These are phyloP conservation scores for Trichoderma polysporum DNA, from an alignment of 2,329 filamentous ascomycete genomes.

Conservation along the genomic window DNA sequence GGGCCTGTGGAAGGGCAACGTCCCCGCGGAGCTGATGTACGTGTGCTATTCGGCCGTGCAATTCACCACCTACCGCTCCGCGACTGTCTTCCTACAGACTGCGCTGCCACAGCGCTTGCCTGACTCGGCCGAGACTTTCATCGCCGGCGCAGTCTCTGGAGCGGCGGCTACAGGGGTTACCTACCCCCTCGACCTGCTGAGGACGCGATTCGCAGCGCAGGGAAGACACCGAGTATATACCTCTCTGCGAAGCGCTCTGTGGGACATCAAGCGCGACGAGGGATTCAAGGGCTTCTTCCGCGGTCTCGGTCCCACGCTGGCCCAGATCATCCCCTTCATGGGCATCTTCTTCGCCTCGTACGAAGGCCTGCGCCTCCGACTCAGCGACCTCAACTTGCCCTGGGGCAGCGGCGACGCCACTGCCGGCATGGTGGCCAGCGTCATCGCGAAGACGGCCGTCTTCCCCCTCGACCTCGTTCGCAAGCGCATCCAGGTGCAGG, in stretches of 20 bases:
- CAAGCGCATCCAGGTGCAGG: conserved; percentile 93
- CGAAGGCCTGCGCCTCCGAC: conserved; percentile 66
- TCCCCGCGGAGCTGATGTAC: conserved; percentile 93
- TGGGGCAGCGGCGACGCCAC: conserved; percentile 80
- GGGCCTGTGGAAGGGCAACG: conserved; percentile 95
- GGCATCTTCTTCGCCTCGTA: conserved; percentile 92
- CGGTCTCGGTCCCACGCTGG: conserved; percentile 76
- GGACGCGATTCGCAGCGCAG: conserved; percentile 96
- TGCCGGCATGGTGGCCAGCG: conserved; percentile 75
- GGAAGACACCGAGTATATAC: conserved; percentile 76
- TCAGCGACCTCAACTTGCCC: conserved; percentile 57
- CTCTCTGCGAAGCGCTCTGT: conserved; percentile 66
- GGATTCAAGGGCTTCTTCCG: conserved; percentile 82
- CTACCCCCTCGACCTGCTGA: conserved; percentile 89
- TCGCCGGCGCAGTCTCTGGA: conserved; percentile 80
- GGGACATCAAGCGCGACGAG: conserved; percentile 73
- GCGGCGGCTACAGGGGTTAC: conserved; percentile 78
- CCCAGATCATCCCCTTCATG: conserved; percentile 94
- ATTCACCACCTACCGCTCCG: conserved; percentile 82
- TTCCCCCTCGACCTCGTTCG: conserved; percentile 92
- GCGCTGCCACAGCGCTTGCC: conserved; percentile 52
- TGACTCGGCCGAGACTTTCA: conserved; percentile 71
- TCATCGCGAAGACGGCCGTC: conserved; percentile 82
- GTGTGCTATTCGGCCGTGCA: conserved; percentile 86
- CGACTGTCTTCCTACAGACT: conserved; percentile 65